Conservation (phyloP, 768 basidiomycete species). For the Amyloporia xantha region DNA sequence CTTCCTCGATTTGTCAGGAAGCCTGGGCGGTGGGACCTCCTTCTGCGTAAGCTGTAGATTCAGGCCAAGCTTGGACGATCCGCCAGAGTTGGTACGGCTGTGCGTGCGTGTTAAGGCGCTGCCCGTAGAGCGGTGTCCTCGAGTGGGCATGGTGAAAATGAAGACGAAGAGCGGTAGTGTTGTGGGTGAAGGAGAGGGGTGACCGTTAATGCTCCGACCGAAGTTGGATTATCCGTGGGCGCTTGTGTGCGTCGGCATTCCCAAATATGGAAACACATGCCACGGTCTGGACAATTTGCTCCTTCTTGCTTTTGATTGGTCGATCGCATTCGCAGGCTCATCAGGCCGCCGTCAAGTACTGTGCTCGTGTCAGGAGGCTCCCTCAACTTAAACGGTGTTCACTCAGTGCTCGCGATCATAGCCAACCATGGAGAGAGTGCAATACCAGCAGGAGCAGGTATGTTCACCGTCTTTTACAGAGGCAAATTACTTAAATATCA, state of each 20-base stretch:
- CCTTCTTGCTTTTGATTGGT: too few species aligned
- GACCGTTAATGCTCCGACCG: not conserved
- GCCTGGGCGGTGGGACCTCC: constrained; percentile 38
- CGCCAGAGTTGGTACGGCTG: constrained; percentile 53
- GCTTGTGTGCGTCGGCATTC: not conserved
- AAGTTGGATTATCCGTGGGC: not conserved
- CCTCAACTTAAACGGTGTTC: too few species aligned
- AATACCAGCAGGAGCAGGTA: constrained; percentile 90
- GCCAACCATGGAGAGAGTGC: constrained; percentile 86
- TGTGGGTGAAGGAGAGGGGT: constrained; percentile 4
- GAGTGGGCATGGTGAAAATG: constrained; percentile 39
- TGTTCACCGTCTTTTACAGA: constrained; percentile 9
- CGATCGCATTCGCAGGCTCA: too few species aligned
- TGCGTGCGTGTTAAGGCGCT: constrained; percentile 50
- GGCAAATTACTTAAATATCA: not conserved
- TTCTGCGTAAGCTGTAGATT: constrained; percentile 69
- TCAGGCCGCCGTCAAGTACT: too few species aligned
- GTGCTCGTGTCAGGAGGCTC: too few species aligned
- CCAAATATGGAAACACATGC: not conserved
- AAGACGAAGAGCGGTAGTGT: constrained; percentile 1
- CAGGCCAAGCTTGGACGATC: constrained; percentile 46
- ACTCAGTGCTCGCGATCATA: too few species aligned
- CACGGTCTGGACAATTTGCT: too few species aligned
- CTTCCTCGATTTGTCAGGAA: constrained; percentile 50
- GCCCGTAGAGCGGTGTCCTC: constrained; percentile 39